A percentile compares a stretch with the other conserved stretches of the same genome.
These are phyloP conservation scores for Naematelia encephala DNA, from an alignment of 768 basidiomycete species.

Conservation along the genomic window DNA sequence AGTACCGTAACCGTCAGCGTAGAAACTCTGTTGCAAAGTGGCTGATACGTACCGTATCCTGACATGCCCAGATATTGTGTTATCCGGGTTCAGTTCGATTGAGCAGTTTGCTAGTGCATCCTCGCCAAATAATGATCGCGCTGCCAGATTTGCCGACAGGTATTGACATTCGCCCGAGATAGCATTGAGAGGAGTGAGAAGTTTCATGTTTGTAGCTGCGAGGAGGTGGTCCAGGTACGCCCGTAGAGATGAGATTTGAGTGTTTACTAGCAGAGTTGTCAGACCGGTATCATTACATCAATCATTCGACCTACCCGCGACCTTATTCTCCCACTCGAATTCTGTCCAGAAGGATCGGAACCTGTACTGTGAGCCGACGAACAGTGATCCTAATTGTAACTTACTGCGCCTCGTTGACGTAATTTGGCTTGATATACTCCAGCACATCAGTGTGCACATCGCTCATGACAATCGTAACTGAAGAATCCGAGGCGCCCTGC, in stretches of 20 bases:
- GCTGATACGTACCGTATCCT: slow-evolving; percentile 64
- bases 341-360: slow-evolving; percentile 96
- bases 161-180: slow-evolving; percentile 96
- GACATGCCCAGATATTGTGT: slow-evolving; percentile 70
- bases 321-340: slow-evolving; percentile 99
- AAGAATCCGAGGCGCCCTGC: slow-evolving; percentile 73
- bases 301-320: slow-evolving; percentile 56
- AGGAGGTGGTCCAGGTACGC: slow-evolving; percentile 91
- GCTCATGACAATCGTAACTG: slow-evolving; percentile 72
- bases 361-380: slow-evolving; percentile 9
- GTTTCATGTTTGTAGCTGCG: slow-evolving; percentile 96
- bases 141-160: slow-evolving; percentile 94
- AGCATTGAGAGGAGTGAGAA: slow-evolving; percentile 81
- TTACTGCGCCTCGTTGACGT: slow-evolving; percentile 89
- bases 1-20: background rate
- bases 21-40: too few species aligned
- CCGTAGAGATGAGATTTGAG: slow-evolving; percentile 71
- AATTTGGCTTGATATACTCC: slow-evolving; percentile 95
- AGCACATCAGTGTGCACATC: slow-evolving; percentile 94
- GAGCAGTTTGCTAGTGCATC: slow-evolving; percentile 94
- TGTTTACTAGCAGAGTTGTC: slow-evolving; percentile 57
- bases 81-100: slow-evolving; percentile 76
- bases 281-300: background rate
- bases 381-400: slow-evolving; percentile 24
- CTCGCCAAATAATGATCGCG: slow-evolving; percentile 92